Evolutionary conservation across 176 grass and related monocot genomes (phyloP), one percentile per base, ranked within the genome.

Genomic region (Phoenix roebelenii): DNA sequence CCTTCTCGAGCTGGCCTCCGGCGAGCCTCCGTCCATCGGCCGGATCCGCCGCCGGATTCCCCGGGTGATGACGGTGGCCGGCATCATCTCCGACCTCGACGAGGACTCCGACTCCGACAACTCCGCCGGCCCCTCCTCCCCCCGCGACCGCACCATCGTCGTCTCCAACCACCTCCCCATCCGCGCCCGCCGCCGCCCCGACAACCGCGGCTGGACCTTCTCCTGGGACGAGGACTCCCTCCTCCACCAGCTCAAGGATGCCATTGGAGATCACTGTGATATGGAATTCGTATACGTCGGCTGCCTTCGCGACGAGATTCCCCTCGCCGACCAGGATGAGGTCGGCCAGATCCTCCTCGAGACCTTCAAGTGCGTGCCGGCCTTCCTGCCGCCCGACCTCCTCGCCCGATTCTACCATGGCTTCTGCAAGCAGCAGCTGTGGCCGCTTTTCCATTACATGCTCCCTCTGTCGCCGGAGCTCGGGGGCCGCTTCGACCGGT

Each of bases 371-470:
- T 98, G 93, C 62, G 81, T 58, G 10, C 87, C 87, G 44, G 81
- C 86, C 2, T 98, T 98, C 67, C 87, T 98, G 51, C 81, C 93
- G 3, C 78, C 86, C 30, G 56, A 77, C 61, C 59, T 92, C 67
- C 64, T 69, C 54, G 93, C 91, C 14, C 74, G 74, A 3, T 98
- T 85, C 70, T 98, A 98, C 73, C 87, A 98, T 51, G 63, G 82
- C 5, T 98, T 93, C 74, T 98, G 94, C 76, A 98, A 98, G 67
- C 84, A 81, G 55, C 68, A 77, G 1, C 87, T 98, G 2, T 98
- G 94, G 94, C 88, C 94, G 18, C 88, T 98, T 23, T 98, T 98
- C 58, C 94, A 98, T 70, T 93, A 98, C 82, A 98, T 98, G 88
- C 81, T 98, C 30, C 94, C 94, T 1, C 89, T 98, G 57, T 82